Percentiles rank a stretch among this genome's conserved stretches.
Conservation (phyloP, 331 rosid species). For the Malus hybrid region DNA sequence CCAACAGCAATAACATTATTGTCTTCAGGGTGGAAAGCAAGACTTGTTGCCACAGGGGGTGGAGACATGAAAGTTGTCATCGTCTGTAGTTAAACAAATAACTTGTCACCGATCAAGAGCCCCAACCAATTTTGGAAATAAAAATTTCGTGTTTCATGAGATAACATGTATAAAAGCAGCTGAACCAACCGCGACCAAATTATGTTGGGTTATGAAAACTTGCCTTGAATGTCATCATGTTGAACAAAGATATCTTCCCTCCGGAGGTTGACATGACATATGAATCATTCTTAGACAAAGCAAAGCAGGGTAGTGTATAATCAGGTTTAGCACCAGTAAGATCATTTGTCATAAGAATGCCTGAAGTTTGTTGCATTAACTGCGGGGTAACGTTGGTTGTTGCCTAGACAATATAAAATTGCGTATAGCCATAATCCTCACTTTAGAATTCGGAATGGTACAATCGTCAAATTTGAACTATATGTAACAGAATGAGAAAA, state of each 20-base stretch:
- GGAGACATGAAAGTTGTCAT: slow-evolving; percentile 50
- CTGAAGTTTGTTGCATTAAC: slow-evolving; percentile 29
- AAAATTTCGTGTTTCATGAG: background rate
- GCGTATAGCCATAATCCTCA: background rate
- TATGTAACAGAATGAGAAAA: no score
- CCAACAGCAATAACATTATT: slow-evolving; percentile 58
- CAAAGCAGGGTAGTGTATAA: slow-evolving; percentile 40
- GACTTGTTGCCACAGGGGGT: slow-evolving; percentile 51
- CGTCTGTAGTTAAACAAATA: slow-evolving; percentile 20
- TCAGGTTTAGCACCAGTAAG: slow-evolving; percentile 30
- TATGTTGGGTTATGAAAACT: background rate
- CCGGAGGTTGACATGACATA: slow-evolving; percentile 62
- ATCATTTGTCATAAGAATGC: slow-evolving; percentile 47
- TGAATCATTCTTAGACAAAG: slow-evolving; percentile 58
- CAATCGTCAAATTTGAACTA: background rate
- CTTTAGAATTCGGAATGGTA: background rate
- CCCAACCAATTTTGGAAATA: background rate
- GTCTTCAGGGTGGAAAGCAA: slow-evolving; percentile 55
- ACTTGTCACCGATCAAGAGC: background rate
- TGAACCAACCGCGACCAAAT: background rate
- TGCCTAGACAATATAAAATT: slow-evolving; percentile 19
- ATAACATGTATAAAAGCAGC: background rate
- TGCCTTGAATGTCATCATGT: slow-evolving; percentile 53
- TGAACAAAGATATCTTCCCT: slow-evolving; percentile 55
- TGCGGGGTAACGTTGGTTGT: slow-evolving; percentile 46